These are phyloP conservation scores for Chalaropsis ovoidea DNA, from an alignment of 2,329 filamentous ascomycete species.

Conservation along the genomic window DNA sequence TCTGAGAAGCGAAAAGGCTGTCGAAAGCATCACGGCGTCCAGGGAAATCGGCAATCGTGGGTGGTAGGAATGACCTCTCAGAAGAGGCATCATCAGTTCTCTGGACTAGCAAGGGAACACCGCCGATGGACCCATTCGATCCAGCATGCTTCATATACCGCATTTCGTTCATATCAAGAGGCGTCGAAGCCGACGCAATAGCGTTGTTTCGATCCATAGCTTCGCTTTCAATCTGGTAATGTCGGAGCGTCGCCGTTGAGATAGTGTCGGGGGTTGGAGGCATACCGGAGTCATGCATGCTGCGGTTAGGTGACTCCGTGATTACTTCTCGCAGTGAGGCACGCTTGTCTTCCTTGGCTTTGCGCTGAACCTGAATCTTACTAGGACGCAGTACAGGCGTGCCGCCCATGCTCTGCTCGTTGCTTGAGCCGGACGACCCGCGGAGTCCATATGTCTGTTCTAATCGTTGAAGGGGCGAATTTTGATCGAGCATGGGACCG, in stretches of 20 bases:
- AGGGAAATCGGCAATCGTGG: constrained; percentile 31
- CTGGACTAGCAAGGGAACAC: constrained; percentile 17
- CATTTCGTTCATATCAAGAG: background rate
- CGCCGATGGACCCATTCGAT: constrained; percentile 23
- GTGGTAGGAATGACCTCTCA: constrained; percentile 28
- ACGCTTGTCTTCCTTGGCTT: constrained; percentile 37
- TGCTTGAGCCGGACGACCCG: constrained; percentile 26
- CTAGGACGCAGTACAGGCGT: constrained; percentile 29
- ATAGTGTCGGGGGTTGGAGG: constrained; percentile 53
- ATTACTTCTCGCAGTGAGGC: constrained; percentile 41
- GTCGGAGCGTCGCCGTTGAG: constrained; percentile 45
- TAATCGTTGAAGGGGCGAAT: constrained; percentile 43
- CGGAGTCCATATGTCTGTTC: constrained; percentile 32
- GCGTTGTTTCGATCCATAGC: constrained; percentile 27
- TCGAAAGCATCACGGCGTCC: constrained; percentile 29
- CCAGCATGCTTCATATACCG: constrained; percentile 23
- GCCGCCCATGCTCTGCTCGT: constrained; percentile 28
- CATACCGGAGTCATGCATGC: constrained; percentile 37
- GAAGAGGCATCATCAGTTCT: constrained; percentile 16
- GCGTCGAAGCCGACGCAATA: constrained; percentile 8
- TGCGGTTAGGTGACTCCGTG: constrained; percentile 38
- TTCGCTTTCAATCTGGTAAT: constrained; percentile 44
- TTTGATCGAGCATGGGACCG: constrained; percentile 36
- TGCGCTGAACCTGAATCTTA: constrained; percentile 28
- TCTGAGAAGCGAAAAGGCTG: constrained; percentile 30